Evolutionary conservation across 805 yeast species (phyloP).

Genomic region (Helenozyma baotianmanensis): DNA sequence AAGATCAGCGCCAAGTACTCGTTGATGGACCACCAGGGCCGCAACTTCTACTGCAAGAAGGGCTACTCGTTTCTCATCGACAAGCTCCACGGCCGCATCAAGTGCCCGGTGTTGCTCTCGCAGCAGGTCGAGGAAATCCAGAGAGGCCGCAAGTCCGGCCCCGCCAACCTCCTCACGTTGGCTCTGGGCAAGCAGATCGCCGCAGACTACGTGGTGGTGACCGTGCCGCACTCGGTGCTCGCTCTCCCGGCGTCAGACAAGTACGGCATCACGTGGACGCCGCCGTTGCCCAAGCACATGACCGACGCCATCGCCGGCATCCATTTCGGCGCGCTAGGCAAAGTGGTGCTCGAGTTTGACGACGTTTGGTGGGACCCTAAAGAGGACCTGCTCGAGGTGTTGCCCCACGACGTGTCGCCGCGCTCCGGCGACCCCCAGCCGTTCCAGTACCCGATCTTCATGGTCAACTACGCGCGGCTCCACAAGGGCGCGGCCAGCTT

Average conservation of each 20-base stretch:
- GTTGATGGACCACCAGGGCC: conserved; percentile 66
- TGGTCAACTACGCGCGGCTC: conserved; percentile 48
- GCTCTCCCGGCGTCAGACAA: conserved; percentile 31
- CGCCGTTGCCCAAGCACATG: conserved; percentile 48
- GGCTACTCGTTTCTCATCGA: conserved; percentile 55
- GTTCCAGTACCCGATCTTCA: conserved; percentile 56
- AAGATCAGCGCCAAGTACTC: conserved; percentile 65
- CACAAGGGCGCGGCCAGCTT: conserved; percentile 36
- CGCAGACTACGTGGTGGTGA: conserved; percentile 60
- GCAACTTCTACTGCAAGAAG: conserved; percentile 65
- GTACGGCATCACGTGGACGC: conserved; percentile 53
- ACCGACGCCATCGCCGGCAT: conserved; percentile 41
- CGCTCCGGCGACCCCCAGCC: conserved; percentile 32
- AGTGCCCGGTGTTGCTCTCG: conserved; percentile 32
- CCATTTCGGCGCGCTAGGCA: conserved; percentile 68
- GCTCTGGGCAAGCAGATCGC: conserved; percentile 23
- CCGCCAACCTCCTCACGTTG: conserved; percentile 28
- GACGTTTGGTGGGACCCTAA: conserved; percentile 53
- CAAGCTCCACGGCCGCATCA: conserved; percentile 30
- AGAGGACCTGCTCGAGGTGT: conserved; percentile 20
- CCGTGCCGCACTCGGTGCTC: conserved; percentile 74
- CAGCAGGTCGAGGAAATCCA: conserved; percentile 40
- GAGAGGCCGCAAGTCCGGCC: conserved; percentile 18
- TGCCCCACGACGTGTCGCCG: conserved; percentile 11
- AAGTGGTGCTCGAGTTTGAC: conserved; percentile 66